Percentiles rank a stretch among this genome's conserved stretches.
Evolutionary conservation across 2,329 filamentous ascomycete species (phyloP).

Genomic region (Aspergillus sp.): DNA sequence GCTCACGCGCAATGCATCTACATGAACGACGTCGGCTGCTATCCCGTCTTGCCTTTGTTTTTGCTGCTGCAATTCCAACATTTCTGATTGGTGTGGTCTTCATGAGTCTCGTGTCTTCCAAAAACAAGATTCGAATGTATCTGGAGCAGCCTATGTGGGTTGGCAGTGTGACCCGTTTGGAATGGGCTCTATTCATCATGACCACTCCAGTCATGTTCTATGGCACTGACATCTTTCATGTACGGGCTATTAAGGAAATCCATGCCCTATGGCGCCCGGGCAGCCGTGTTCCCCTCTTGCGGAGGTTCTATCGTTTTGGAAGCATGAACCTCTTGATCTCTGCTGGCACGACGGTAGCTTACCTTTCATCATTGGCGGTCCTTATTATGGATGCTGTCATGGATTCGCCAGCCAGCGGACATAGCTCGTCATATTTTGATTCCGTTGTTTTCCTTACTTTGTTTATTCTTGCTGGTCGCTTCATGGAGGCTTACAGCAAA

Average conservation of each 20-base stretch:
- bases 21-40: slow-evolving; percentile 66
- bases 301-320: slow-evolving; percentile 84
- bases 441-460: slow-evolving; percentile 88
- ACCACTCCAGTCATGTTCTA: slow-evolving; percentile 85
- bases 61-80: slow-evolving; percentile 70
- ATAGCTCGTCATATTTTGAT: slow-evolving; percentile 73
- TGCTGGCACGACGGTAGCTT: slow-evolving; percentile 81
- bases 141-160: slow-evolving; percentile 67
- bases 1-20: slow-evolving; percentile 66
- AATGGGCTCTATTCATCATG: slow-evolving; percentile 75
- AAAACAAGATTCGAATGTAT: slow-evolving; percentile 56
- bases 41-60: slow-evolving; percentile 64
- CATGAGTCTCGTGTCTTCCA: slow-evolving; percentile 70
- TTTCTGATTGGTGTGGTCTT: slow-evolving; percentile 86
- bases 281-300: slow-evolving; percentile 66
- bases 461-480: slow-evolving; percentile 66
- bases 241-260: slow-evolving; percentile 73
- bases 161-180: slow-evolving; percentile 66
- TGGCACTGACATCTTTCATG: slow-evolving; percentile 79
- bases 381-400: slow-evolving; percentile 56
- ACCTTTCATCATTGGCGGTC: slow-evolving; percentile 74
- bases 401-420: slow-evolving; percentile 39
- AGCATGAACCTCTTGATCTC: slow-evolving; percentile 96
- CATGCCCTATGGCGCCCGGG: slow-evolving; percentile 69
- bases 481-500: slow-evolving; percentile 78